Conservation (phyloP, 1,284 basidiomycete genomes). For the Gymnopus androsaceus region DNA sequence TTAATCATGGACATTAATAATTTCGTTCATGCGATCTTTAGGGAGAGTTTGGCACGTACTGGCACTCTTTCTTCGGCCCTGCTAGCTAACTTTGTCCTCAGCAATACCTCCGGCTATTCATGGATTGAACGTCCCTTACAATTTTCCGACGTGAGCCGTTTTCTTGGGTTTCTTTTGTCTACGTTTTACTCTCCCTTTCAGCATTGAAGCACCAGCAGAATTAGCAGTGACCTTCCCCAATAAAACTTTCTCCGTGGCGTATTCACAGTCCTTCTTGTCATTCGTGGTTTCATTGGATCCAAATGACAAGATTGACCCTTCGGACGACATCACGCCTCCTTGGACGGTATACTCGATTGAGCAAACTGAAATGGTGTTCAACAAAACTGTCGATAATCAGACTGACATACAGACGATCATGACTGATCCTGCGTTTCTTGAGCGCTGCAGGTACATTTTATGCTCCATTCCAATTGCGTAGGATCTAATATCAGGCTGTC, state of each 20-base stretch:
- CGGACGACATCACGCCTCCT: slow-evolving; percentile 13
- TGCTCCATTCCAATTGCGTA: background rate
- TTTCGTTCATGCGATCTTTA: slow-evolving; percentile 4
- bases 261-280: slow-evolving; percentile 20
- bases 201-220: background rate
- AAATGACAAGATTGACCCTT: slow-evolving; percentile 15
- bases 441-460: slow-evolving; percentile 15
- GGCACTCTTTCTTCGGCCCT: background rate
- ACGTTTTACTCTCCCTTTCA: background rate
- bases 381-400: slow-evolving; percentile 9
- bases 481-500: background rate
- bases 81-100: background rate
- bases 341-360: slow-evolving; percentile 10
- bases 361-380: slow-evolving; percentile 20
- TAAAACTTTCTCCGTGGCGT: slow-evolving; percentile 23
- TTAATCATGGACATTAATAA: no score
- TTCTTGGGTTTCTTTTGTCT: background rate
- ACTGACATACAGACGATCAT: slow-evolving; percentile 11
- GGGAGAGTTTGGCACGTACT: slow-evolving; percentile 22
- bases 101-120: slow-evolving; percentile 26
- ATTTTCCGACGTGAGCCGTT: slow-evolving; percentile 20
- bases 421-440: slow-evolving; percentile 4
- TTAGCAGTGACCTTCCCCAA: slow-evolving; percentile 10
- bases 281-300: slow-evolving; percentile 21
- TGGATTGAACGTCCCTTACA: slow-evolving; percentile 23